Conservation (phyloP, 129 eudicot genomes). For the Arctium lappa region DNA sequence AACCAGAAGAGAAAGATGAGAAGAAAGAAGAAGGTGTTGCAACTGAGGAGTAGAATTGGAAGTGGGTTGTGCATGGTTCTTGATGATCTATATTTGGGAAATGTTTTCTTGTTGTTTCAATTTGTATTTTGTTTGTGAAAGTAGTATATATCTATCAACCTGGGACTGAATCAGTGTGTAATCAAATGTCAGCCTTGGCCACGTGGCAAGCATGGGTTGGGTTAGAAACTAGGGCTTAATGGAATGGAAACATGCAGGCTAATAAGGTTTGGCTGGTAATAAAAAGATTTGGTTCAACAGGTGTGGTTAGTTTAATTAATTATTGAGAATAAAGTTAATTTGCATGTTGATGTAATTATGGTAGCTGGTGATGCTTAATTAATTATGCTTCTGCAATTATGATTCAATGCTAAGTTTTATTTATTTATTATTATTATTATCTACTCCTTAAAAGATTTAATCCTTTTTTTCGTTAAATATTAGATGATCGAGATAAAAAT, state of each 20-base stretch:
- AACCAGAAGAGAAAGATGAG: slow-evolving; percentile 19
- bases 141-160: not conserved
- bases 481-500: not conserved
- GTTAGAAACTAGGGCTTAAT: slow-evolving; percentile 8
- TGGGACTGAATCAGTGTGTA: slow-evolving; percentile 23
- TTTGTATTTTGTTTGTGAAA: slow-evolving; percentile 20
- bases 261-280: slow-evolving; percentile 25
- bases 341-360: slow-evolving; percentile 24
- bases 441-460: not conserved
- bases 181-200: slow-evolving; percentile 29
- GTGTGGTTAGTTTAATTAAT: slow-evolving; percentile 16
- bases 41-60: slow-evolving; percentile 12
- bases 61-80: not conserved
- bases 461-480: not conserved
- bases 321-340: slow-evolving; percentile 14
- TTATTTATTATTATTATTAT: not conserved
- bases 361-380: not conserved
- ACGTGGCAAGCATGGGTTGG: slow-evolving; percentile 36
- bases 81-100: slow-evolving; percentile 3
- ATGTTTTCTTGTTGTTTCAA: slow-evolving; percentile 11
- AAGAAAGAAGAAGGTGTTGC: slow-evolving; percentile 25
- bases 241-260: not conserved
- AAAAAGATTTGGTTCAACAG: slow-evolving; percentile 18
- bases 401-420: not conserved
- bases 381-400: slow-evolving; percentile 1